A percentile compares a stretch with the other conserved stretches of the same genome.
Conservation (phyloP, 768 basidiomycete genomes). For the Daedaleopsis nitida region DNA sequence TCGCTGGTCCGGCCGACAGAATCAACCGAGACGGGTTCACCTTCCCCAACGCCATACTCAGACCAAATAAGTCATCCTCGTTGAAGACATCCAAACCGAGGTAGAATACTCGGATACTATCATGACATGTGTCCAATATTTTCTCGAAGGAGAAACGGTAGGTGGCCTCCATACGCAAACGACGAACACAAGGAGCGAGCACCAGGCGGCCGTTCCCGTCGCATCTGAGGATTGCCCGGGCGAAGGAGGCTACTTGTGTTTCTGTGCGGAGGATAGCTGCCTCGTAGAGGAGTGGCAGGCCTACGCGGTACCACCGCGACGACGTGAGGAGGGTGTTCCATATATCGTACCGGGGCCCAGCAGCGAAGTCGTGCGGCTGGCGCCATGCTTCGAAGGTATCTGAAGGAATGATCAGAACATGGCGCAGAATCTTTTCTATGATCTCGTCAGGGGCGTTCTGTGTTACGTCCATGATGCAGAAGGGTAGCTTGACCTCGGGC, state of each 20-base stretch:
- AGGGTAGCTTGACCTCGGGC: too few relatives aligned
- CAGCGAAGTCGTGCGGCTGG: constrained; percentile 1
- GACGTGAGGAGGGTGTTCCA: not conserved
- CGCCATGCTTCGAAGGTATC: constrained; percentile 8
- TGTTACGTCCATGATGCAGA: too few relatives aligned
- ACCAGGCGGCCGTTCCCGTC: not conserved
- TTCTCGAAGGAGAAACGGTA: not conserved
- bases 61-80: not conserved
- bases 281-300: constrained; percentile 1
- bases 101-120: not conserved
- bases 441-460: not conserved
- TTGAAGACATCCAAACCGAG: constrained; percentile 1
- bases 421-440: not conserved
- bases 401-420: not conserved
- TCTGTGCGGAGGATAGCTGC: constrained; percentile 9
- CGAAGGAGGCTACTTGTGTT: not conserved
- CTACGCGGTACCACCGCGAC: constrained; percentile 4
- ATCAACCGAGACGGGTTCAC: constrained; percentile 2
- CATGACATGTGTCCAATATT: not conserved
- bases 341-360: not conserved
- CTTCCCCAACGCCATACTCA: not conserved
- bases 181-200: not conserved
- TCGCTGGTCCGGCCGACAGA: not conserved
- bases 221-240: not conserved
- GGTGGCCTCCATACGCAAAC: constrained; percentile 3